These are phyloP conservation scores for Phialophora verrucosa DNA, from an alignment of 2,329 filamentous ascomycete species.

Conservation along the genomic window DNA sequence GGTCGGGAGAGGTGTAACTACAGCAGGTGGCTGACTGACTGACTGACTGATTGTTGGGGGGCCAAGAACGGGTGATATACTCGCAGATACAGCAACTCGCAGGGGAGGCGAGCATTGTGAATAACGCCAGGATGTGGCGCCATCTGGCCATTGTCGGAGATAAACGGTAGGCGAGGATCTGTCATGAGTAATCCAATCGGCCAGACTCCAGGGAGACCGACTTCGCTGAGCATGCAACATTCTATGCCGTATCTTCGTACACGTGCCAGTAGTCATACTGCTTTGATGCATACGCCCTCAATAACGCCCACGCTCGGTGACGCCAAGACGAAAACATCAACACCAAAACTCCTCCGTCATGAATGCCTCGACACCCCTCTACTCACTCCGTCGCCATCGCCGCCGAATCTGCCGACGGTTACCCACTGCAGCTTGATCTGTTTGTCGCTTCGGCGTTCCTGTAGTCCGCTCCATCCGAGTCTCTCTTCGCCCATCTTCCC, in stretches of 20 bases:
- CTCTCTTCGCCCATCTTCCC: conserved; percentile 41
- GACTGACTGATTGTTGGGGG: not conserved
- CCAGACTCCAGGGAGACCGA: not conserved
- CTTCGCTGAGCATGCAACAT: not conserved
- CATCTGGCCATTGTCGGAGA: conserved; percentile 6
- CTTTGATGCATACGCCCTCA: not conserved
- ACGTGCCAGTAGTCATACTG: conserved; percentile 1
- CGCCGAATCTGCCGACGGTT: conserved; percentile 55
- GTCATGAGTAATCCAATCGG: not conserved
- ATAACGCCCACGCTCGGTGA: conserved; percentile 9
- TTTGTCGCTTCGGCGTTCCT: conserved; percentile 52
- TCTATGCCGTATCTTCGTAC: conserved; percentile 11
- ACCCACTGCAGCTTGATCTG: conserved; percentile 60
- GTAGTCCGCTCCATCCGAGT: conserved; percentile 42
- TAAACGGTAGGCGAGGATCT: conserved; percentile 1
- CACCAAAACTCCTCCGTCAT: not conserved
- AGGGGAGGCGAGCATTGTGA: not conserved
- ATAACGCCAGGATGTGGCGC: conserved; percentile 1
- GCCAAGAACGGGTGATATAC: not conserved
- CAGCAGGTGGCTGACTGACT: not conserved
- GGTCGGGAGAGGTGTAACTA: not conserved
- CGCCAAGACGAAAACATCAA: not conserved
- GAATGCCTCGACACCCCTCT: conserved; percentile 19
- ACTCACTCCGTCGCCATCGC: conserved; percentile 44
- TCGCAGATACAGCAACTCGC: not conserved